A percentile compares a stretch with the other conserved stretches of the same genome.
These are phyloP conservation scores for Tieghemostelium lacteum DNA, from an alignment of 78 protist species.

Conservation along the genomic window DNA sequence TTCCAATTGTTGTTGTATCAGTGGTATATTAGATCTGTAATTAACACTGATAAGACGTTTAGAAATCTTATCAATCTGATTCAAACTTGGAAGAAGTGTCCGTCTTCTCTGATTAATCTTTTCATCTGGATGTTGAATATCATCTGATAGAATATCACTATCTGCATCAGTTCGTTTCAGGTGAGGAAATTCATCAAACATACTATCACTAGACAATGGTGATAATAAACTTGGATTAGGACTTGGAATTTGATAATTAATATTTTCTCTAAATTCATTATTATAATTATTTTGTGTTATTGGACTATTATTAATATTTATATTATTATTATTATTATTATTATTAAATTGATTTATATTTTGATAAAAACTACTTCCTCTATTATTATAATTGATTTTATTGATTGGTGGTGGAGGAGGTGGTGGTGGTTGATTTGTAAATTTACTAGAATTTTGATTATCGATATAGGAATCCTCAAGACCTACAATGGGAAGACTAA, in stretches of 20 bases:
- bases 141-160: background rate
- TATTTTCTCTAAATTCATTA: background rate
- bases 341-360: background rate
- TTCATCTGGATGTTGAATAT: no score
- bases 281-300: no score
- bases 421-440: background rate
- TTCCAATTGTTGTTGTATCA: no score
- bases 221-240: background rate
- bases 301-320: background rate
- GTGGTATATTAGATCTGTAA: no score
- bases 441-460: background rate
- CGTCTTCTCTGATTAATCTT: no score
- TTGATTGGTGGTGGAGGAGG: constrained; percentile 11
- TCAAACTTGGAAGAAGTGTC: constrained; percentile 21
- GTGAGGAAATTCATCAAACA: constrained; percentile 40
- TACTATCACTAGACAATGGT: no score
- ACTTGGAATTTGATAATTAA: background rate
- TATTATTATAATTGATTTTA: background rate
- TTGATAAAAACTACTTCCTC: background rate
- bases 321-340: background rate
- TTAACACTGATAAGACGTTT: no score
- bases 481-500: background rate
- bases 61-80: constrained; percentile 10
- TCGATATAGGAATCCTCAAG: background rate
- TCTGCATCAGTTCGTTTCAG: constrained; percentile 12